phyloP scores from a whole-genome alignment of 1,139 yeast genomes.

The Pichia terricola region DNA sequence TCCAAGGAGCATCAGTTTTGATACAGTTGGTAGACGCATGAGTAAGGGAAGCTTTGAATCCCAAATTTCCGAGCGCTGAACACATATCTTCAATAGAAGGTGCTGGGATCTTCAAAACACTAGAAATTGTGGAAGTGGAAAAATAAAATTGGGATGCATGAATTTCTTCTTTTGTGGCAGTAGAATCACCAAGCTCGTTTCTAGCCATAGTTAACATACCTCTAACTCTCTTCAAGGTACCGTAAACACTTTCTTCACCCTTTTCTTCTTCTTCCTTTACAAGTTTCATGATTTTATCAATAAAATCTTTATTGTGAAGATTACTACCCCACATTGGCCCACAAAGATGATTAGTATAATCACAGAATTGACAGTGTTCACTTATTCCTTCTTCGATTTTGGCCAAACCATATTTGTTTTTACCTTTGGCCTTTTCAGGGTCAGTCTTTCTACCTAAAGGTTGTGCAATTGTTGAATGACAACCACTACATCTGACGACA shows the following conservation, averaged over 20 bases:
- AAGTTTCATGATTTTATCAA: slow-evolving; percentile 45
- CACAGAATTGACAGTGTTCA: slow-evolving; percentile 60
- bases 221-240: slow-evolving; percentile 72
- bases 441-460: slow-evolving; percentile 56
- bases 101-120: slow-evolving; percentile 71
- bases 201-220: slow-evolving; percentile 87
- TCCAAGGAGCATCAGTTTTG: slow-evolving; percentile 88
- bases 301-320: slow-evolving; percentile 59
- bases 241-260: slow-evolving; percentile 33
- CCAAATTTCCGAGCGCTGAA: slow-evolving; percentile 80
- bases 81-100: slow-evolving; percentile 66
- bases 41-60: slow-evolving; percentile 72
- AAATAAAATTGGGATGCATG: slow-evolving; percentile 64
- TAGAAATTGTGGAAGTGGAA: slow-evolving; percentile 66
- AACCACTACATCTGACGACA: slow-evolving; percentile 79
- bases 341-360: slow-evolving; percentile 59
- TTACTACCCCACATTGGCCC: slow-evolving; percentile 97
- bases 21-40: slow-evolving; percentile 82
- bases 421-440: slow-evolving; percentile 26
- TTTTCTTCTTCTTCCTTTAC: slow-evolving; percentile 31
- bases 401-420: slow-evolving; percentile 42
- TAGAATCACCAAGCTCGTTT: slow-evolving; percentile 40
- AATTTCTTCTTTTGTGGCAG: slow-evolving; percentile 5
- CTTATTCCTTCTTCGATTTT: slow-evolving; percentile 45
- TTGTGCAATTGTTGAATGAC: slow-evolving; percentile 66